A percentile compares a stretch with the other conserved stretches of the same genome.
Evolutionary conservation across 768 basidiomycete genomes (phyloP).

Genomic region (Leucocoprinus sp.): DNA sequence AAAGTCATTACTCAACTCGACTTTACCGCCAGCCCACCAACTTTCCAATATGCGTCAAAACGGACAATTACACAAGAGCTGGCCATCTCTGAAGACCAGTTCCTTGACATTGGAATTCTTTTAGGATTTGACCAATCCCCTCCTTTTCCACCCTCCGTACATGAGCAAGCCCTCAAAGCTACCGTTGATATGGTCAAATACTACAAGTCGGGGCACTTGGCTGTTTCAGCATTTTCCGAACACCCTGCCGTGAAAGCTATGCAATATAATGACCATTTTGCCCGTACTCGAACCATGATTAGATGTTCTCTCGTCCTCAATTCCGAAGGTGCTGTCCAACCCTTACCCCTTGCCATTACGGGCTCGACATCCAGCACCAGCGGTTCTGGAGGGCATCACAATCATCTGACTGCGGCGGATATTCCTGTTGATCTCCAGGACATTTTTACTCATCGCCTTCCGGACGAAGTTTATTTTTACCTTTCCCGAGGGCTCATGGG

Average conservation of each 20-base stretch:
- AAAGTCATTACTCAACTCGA: constrained; percentile 87
- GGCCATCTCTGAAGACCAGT: constrained; percentile 74
- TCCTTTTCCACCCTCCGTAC: constrained; percentile 74
- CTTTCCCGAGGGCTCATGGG: constrained; percentile 86
- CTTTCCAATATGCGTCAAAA: constrained; percentile 84
- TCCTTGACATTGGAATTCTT: constrained; percentile 89
- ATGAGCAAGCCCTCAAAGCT: constrained; percentile 75
- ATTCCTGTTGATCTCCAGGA: constrained; percentile 89
- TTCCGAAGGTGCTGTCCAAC: constrained; percentile 75
- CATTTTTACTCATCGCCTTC: constrained; percentile 88
- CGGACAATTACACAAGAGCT: constrained; percentile 52
- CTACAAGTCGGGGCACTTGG: constrained; percentile 83
- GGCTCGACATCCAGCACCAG: constrained; percentile 24
- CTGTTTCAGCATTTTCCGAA: constrained; percentile 68
- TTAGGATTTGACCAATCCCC: constrained; percentile 80
- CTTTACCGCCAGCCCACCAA: constrained; percentile 53
- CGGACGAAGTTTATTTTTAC: constrained; percentile 96
- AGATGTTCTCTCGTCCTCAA: constrained; percentile 87
- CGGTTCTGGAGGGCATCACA: constrained; percentile 42
- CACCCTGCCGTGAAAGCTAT: constrained; percentile 76
- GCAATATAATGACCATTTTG: constrained; percentile 79
- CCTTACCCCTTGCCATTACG: constrained; percentile 66
- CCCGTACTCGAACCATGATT: constrained; percentile 85
- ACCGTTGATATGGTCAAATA: constrained; percentile 90
- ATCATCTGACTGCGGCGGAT: constrained; percentile 75